Evolutionary conservation across 1,284 basidiomycete species (phyloP).

Genomic region (Clitocybe nebularis): DNA sequence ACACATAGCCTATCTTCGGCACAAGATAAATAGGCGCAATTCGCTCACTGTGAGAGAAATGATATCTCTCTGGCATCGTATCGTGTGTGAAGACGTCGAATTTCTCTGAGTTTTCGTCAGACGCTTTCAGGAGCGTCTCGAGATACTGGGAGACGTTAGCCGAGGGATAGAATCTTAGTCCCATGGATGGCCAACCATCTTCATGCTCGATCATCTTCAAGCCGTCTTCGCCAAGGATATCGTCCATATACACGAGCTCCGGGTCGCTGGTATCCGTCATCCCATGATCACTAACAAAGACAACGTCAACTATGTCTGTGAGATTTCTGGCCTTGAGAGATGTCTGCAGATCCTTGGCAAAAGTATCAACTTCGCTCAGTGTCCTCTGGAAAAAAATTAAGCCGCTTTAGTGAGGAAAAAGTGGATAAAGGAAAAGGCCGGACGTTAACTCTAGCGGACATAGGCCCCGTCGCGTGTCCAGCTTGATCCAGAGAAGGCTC

Average conservation of each 20-base stretch:
- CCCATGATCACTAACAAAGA: slow-evolving; percentile 92
- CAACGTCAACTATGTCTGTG: slow-evolving; percentile 78
- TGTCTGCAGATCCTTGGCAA: slow-evolving; percentile 66
- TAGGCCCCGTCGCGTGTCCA: slow-evolving; percentile 77
- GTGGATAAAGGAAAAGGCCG: slow-evolving; percentile 19
- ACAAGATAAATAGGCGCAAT: slow-evolving; percentile 88
- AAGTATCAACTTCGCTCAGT: slow-evolving; percentile 67
- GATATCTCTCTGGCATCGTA: slow-evolving; percentile 79
- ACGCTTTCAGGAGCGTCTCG: slow-evolving; percentile 46
- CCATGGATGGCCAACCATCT: slow-evolving; percentile 87
- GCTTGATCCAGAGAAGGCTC: slow-evolving; percentile 79
- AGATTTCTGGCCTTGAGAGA: slow-evolving; percentile 71
- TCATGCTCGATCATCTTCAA: slow-evolving; percentile 60
- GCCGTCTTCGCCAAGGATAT: slow-evolving; percentile 71
- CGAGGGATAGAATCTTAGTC: slow-evolving; percentile 66
- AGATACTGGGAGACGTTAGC: slow-evolving; percentile 57
- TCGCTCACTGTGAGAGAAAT: slow-evolving; percentile 67
- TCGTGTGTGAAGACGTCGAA: slow-evolving; percentile 79
- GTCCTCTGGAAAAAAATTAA: slow-evolving; percentile 51
- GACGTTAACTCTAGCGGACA: slow-evolving; percentile 69
- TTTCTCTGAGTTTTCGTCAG: slow-evolving; percentile 50
- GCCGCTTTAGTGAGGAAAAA: slow-evolving; percentile 3
- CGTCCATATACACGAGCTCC: slow-evolving; percentile 77
- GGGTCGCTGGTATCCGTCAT: slow-evolving; percentile 85
- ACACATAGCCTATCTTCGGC: slow-evolving; percentile 73